Conservation (phyloP, 2,329 filamentous ascomycete genomes). For the Polytolypa hystricis region DNA sequence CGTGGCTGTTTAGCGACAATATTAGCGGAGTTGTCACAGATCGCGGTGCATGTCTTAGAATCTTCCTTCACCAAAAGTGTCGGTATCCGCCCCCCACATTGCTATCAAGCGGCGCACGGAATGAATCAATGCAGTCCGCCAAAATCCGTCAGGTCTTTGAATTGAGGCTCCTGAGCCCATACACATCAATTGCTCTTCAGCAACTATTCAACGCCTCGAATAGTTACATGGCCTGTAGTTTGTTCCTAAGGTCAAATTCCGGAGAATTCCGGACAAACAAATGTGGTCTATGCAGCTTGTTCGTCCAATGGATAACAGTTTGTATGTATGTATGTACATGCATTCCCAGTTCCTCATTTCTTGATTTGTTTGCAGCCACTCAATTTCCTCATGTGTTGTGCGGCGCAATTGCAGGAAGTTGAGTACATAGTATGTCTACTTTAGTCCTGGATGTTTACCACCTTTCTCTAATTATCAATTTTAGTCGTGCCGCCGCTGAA, state of each 20-base stretch:
- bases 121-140: conserved; percentile 3
- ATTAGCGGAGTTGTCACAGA: neutral
- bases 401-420: no score
- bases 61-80: conserved; percentile 1
- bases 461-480: no score
- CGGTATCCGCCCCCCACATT: conserved; percentile 1
- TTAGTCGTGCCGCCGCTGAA: no score
- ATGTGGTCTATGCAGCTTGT: no score
- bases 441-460: no score
- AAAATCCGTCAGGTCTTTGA: conserved; percentile 4
- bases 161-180: conserved; percentile 3
- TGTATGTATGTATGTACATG: neutral
- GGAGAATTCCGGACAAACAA: no score
- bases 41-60: conserved; percentile 1
- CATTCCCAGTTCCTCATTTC: neutral
- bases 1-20: conserved; percentile 7
- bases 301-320: no score
- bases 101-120: neutral
- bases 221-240: no score
- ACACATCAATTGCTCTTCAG: conserved; percentile 3
- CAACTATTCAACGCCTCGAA: conserved; percentile 3
- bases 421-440: no score
- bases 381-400: no score
- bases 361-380: no score
- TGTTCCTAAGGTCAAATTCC: no score